phyloP scores from a whole-genome alignment of 352 stramenopile species.

The Phytophthora citricola region DNA sequence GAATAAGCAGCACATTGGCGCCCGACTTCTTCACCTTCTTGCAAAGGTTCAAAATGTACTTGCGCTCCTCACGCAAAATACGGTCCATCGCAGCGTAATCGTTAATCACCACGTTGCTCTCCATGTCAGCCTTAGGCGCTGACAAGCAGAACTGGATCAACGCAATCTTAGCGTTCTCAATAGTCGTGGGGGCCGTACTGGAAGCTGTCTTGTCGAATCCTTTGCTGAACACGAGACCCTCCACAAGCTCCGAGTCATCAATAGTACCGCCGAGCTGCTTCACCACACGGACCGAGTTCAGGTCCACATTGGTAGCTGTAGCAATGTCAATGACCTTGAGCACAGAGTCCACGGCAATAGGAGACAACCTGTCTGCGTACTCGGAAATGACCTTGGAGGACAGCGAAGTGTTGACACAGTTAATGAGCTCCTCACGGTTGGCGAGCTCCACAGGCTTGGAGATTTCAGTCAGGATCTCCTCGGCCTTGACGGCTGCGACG shows the following conservation, averaged over 20 bases:
- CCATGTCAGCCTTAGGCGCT: conserved; percentile 99
- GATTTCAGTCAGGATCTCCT: conserved; percentile 92
- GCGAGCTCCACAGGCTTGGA: conserved; percentile 93
- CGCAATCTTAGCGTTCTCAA: conserved; percentile 99
- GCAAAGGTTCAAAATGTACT: conserved; percentile 97
- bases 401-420: conserved; percentile 98
- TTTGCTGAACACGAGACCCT: conserved; percentile 98
- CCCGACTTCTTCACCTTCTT: conserved; percentile 99
- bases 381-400: conserved; percentile 98
- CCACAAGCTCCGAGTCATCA: conserved; percentile 98
- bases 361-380: conserved; percentile 97
- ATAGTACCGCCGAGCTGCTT: conserved; percentile 99
- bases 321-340: conserved; percentile 95
- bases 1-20: conserved; percentile 99
- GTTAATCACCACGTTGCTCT: conserved; percentile 99
- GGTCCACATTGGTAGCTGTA: conserved; percentile 96
- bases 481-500: conserved; percentile 87
- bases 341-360: conserved; percentile 99
- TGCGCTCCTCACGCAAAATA: conserved; percentile 98
- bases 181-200: conserved; percentile 53
- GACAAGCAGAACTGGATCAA: conserved; percentile 99
- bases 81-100: conserved; percentile 99
- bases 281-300: conserved; percentile 98
- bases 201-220: conserved; percentile 87
- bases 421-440: conserved; percentile 96